Evolutionary conservation across 2,329 filamentous ascomycete species (phyloP).

Genomic region (Colletotrichum endophyticum): DNA sequence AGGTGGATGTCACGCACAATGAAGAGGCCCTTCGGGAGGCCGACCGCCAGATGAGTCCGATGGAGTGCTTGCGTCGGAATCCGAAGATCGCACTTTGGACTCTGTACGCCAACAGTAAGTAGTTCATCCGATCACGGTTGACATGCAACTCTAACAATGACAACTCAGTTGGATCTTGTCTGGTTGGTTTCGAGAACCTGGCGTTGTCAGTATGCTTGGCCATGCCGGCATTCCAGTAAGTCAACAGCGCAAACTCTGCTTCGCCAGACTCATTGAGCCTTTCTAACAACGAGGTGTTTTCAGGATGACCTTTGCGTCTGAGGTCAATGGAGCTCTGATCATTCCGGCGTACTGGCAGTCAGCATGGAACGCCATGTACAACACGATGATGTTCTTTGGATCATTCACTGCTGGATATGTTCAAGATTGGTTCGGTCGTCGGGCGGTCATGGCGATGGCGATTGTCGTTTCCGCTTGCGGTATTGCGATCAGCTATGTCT

Average conservation of each 20-base stretch:
- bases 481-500: constrained; percentile 22
- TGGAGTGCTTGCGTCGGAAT: constrained; percentile 12
- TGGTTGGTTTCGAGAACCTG: constrained; percentile 24
- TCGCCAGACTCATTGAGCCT: background rate
- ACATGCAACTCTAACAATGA: background rate
- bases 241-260: fast-evolving
- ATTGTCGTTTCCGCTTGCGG: constrained; percentile 15
- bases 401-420: constrained; percentile 20
- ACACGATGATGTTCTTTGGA: constrained; percentile 25
- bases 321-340: constrained; percentile 22
- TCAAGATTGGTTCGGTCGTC: constrained; percentile 24
- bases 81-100: constrained; percentile 16
- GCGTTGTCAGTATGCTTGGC: constrained; percentile 23
- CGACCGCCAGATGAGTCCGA: constrained; percentile 4
- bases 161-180: constrained; percentile 11
- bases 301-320: constrained; percentile 22
- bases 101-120: constrained; percentile 19
- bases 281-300: background rate
- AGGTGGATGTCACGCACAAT: constrained; percentile 3
- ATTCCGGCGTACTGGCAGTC: constrained; percentile 28
- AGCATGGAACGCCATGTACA: constrained; percentile 25
- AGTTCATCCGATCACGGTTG: background rate
- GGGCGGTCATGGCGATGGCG: constrained; percentile 14
- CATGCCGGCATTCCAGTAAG: constrained; percentile 25
- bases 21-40: constrained; percentile 11